A percentile compares a stretch with the other conserved stretches of the same genome.
Conservation (phyloP, 371 early-diverging fungal genomes). For the Mucor indicus region DNA sequence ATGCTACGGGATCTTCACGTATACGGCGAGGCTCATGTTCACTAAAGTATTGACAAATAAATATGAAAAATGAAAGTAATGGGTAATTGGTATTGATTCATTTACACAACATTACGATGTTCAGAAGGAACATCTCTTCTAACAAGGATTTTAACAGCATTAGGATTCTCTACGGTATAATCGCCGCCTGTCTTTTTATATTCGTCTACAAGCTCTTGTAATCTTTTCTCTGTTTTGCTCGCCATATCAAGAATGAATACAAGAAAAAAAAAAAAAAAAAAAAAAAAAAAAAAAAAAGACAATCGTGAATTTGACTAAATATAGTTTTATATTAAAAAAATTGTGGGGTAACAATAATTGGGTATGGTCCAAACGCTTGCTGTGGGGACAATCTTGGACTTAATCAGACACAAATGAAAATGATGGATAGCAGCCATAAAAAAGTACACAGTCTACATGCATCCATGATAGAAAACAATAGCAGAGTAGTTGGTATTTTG, state of each 20-base stretch:
- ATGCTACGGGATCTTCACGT: slow-evolving; percentile 76
- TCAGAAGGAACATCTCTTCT: slow-evolving; percentile 18
- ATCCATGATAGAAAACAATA: no score
- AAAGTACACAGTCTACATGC: no score
- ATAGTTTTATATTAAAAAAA: not conserved
- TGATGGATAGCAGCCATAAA: no score
- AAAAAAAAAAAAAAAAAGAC: not conserved
- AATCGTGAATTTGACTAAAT: not conserved
- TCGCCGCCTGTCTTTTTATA: slow-evolving; percentile 10
- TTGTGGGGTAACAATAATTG: not conserved
- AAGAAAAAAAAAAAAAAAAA: slow-evolving; percentile 3
- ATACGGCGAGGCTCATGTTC: slow-evolving; percentile 66
- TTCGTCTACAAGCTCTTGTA: slow-evolving; percentile 18
- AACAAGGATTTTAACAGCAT: slow-evolving; percentile 21
- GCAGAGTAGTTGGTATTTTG: no score
- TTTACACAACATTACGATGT: slow-evolving; percentile 33
- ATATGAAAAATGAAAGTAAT: not conserved
- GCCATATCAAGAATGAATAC: not conserved
- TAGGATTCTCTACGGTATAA: slow-evolving; percentile 8
- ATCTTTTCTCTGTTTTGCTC: slow-evolving; percentile 12
- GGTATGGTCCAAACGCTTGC: no score
- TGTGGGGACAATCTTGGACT: no score
- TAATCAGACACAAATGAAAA: no score
- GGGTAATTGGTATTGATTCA: not conserved
- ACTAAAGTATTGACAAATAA: slow-evolving; percentile 18